Evolutionary conservation across 805 yeast genomes (phyloP), one percentile per base, ranked within the genome.

Genomic region (Schizosaccharomyces japonicus): DNA sequence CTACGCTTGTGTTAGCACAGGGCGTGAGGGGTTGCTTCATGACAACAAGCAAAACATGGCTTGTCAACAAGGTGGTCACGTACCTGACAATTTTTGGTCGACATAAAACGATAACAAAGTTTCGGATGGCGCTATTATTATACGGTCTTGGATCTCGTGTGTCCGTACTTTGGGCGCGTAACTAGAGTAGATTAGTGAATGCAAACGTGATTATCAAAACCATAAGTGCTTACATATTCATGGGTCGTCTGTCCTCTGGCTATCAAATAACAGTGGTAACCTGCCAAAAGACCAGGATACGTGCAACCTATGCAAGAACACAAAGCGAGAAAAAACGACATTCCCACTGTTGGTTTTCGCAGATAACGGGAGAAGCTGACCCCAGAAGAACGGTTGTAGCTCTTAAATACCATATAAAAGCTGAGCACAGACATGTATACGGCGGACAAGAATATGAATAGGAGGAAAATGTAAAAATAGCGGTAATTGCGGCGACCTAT

Each of bases 181-280:
- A 36, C n/a, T n/a, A n/a, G n/a, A n/a, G n/a, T n/a, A n/a, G n/a
- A n/a, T n/a, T n/a, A n/a, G n/a, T n/a, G n/a, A n/a, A n/a, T n/a
- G n/a, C n/a, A n/a, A n/a, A n/a, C n/a, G n/a, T n/a, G n/a, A n/a
- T n/a, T n/a, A n/a, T n/a, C n/a, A n/a, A n/a, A n/a, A n/a, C n/a
- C n/a, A n/a, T n/a, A n/a, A 30, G 32, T 10, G 32, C 40, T 11
- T 2, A 36, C 17, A 26, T 28, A 45, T 29, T 45, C 47, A n/a
- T 30, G 39, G 10, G 33, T 31, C 17, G 31, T 30, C 39, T 45
- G 39, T 3, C 47, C 47, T 7, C 39, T 13, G 27, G 27, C 25
- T 15, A 45, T 45, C 15, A 45, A 32, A 23, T 28, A 45, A 25
- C 34, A 31, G 25, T 45, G 47, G 40, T 45, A 45, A 25, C 39